phyloP scores from a whole-genome alignment of 2,329 filamentous ascomycete species.

The Periconia digitata region DNA sequence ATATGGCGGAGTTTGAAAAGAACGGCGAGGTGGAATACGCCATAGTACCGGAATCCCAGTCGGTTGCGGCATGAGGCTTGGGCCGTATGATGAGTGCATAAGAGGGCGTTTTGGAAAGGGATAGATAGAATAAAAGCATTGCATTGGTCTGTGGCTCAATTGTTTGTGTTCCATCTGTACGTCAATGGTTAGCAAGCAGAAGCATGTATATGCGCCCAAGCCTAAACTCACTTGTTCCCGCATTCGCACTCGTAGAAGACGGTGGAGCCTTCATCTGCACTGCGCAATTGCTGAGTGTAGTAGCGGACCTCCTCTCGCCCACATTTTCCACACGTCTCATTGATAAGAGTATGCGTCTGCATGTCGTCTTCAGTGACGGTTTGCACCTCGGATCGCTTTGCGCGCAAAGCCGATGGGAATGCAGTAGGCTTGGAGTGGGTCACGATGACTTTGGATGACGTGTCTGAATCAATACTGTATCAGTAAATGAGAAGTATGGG shows the following conservation, averaged over 20 bases:
- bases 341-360: slow-evolving; percentile 69
- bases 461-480: slow-evolving; percentile 19
- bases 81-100: slow-evolving; percentile 16
- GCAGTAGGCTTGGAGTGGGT: slow-evolving; percentile 86
- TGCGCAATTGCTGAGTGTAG: slow-evolving; percentile 80
- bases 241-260: slow-evolving; percentile 90
- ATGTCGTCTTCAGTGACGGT: slow-evolving; percentile 76
- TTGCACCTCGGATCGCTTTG: slow-evolving; percentile 85
- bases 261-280: slow-evolving; percentile 93
- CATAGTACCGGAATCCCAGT: slow-evolving; percentile 65
- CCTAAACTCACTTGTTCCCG: slow-evolving; percentile 69
- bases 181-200: slow-evolving; percentile 20
- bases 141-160: slow-evolving; percentile 52
- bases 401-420: slow-evolving; percentile 85
- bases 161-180: slow-evolving; percentile 60
- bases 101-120: slow-evolving; percentile 26
- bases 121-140: slow-evolving; percentile 11
- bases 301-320: slow-evolving; percentile 80
- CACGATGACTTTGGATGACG: slow-evolving; percentile 67
- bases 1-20: slow-evolving; percentile 98
- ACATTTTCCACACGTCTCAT: slow-evolving; percentile 77
- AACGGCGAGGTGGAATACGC: slow-evolving; percentile 89
- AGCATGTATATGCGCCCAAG: slow-evolving; percentile 1
- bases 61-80: slow-evolving; percentile 25
- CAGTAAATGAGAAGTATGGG: too few species aligned